A percentile compares a stretch with the other conserved stretches of the same genome.
These are phyloP conservation scores for Limonium bicolor DNA, from an alignment of 148 eudicot genomes.

Conservation along the genomic window DNA sequence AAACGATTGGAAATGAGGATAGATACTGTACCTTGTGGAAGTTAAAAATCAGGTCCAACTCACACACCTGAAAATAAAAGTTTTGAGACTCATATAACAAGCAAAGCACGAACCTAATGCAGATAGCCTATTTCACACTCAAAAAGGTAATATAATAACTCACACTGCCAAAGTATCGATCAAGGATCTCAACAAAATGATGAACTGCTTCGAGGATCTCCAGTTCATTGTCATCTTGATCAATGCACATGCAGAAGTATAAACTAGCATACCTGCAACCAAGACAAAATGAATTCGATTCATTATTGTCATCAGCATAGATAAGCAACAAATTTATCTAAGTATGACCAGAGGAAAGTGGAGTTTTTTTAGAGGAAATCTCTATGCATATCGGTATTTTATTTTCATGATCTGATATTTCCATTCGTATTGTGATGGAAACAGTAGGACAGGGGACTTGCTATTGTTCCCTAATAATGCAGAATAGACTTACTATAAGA, in stretches of 20 bases:
- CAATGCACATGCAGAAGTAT: conserved; percentile 94
- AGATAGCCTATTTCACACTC: background rate
- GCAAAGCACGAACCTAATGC: background rate
- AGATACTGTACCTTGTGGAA: conserved; percentile 69
- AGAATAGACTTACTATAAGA: too few relatives aligned
- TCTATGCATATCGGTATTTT: too few relatives aligned
- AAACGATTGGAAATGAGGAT: background rate
- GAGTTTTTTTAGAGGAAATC: too few relatives aligned
- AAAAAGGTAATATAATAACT: too few relatives aligned
- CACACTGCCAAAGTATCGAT: conserved; percentile 96
- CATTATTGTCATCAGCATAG: background rate
- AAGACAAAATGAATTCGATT: background rate
- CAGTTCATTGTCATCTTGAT: conserved; percentile 83
- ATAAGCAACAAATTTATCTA: too few relatives aligned
- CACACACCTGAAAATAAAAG: conserved; percentile 57
- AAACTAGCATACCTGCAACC: conserved; percentile 70
- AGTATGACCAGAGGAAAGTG: too few relatives aligned
- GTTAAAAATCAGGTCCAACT: conserved; percentile 85
- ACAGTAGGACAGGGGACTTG: too few relatives aligned
- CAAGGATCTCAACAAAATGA: conserved; percentile 83
- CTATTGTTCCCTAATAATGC: too few relatives aligned
- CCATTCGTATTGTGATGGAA: too few relatives aligned
- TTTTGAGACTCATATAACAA: background rate
- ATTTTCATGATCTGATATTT: too few relatives aligned
- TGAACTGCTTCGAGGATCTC: conserved; percentile 89